Conservation (phyloP, 2,329 filamentous ascomycete species). For the Elsinoe batatas region DNA sequence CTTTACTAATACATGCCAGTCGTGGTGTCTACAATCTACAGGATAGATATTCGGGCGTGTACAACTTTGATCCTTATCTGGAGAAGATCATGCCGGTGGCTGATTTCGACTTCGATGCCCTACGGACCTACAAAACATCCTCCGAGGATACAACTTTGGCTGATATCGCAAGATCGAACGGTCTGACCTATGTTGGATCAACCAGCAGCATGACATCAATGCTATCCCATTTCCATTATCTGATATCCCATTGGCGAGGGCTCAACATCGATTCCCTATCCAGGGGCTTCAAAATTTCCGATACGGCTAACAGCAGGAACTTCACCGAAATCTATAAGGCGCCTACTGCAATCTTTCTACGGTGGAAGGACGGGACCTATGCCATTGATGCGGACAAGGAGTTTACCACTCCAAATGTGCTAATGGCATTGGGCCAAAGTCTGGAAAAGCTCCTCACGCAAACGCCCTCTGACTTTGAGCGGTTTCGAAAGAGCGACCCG, state of each 20-base stretch:
- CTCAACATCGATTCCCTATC: conserved; percentile 61
- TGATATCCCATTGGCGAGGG: conserved; percentile 73
- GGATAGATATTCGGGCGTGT: conserved; percentile 77
- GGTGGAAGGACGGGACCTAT: conserved; percentile 75
- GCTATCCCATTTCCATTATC: conserved; percentile 82
- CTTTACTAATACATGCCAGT: conserved; percentile 8
- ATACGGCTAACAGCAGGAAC: conserved; percentile 42
- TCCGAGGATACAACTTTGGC: conserved; percentile 69
- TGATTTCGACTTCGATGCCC: conserved; percentile 83
- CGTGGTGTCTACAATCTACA: conserved; percentile 85
- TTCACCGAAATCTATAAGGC: conserved; percentile 65
- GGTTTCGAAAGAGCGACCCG: conserved; percentile 61
- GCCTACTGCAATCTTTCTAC: conserved; percentile 72
- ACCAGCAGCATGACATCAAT: conserved; percentile 93
- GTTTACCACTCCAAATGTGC: conserved; percentile 71
- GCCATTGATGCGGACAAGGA: conserved; percentile 95
- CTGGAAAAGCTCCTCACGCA: conserved; percentile 93
- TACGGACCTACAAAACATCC: conserved; percentile 84
- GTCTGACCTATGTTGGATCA: conserved; percentile 80
- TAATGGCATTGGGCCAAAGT: conserved; percentile 87
- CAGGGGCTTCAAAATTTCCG: conserved; percentile 45
- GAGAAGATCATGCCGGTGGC: conserved; percentile 83
- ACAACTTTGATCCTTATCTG: conserved; percentile 94
- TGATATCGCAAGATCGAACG: conserved; percentile 53
- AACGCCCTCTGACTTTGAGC: conserved; percentile 72